Evolutionary conservation across 371 early-diverging fungal species (phyloP).

Genomic region (Haplosporangium sp.): DNA sequence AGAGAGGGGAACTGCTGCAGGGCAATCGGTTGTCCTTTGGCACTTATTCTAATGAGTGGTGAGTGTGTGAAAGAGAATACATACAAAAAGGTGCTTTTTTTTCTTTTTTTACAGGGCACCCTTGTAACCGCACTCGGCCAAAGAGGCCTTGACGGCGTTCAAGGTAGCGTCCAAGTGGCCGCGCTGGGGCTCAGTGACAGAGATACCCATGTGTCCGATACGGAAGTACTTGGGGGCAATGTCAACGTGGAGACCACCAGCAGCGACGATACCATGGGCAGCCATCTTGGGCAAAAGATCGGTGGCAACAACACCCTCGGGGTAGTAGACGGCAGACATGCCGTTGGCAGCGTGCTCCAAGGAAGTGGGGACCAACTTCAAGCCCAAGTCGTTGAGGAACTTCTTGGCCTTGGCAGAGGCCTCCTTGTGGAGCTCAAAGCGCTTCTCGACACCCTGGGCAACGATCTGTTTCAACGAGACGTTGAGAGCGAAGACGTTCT

Average conservation of each 20-base stretch:
- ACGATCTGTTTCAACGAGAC: slow-evolving; percentile 85
- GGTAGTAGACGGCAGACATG: slow-evolving; percentile 95
- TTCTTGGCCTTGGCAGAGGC: slow-evolving; percentile 82
- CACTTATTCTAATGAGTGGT: no score
- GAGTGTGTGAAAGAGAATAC: background rate
- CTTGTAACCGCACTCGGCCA: slow-evolving; percentile 66
- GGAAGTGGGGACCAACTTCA: slow-evolving; percentile 76
- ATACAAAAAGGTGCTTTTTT: background rate
- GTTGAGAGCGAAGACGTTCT: slow-evolving; percentile 91
- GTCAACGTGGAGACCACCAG: slow-evolving; percentile 93
- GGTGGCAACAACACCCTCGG: slow-evolving; percentile 81
- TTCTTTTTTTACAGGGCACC: slow-evolving; percentile 26
- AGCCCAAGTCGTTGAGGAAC: slow-evolving; percentile 73
- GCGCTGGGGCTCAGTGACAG: slow-evolving; percentile 79
- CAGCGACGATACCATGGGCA: slow-evolving; percentile 86
- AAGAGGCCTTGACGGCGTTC: slow-evolving; percentile 74
- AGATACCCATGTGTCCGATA: slow-evolving; percentile 95
- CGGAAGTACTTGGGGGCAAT: slow-evolving; percentile 94
- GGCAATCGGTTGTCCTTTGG: no score
- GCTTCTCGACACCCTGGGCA: slow-evolving; percentile 59
- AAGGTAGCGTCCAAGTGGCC: slow-evolving; percentile 82
- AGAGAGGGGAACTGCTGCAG: no score
- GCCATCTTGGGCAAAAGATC: slow-evolving; percentile 84
- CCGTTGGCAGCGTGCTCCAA: slow-evolving; percentile 87
- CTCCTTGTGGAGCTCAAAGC: slow-evolving; percentile 74